phyloP scores from a whole-genome alignment of 1,284 basidiomycete species.

The Somion occarium region DNA sequence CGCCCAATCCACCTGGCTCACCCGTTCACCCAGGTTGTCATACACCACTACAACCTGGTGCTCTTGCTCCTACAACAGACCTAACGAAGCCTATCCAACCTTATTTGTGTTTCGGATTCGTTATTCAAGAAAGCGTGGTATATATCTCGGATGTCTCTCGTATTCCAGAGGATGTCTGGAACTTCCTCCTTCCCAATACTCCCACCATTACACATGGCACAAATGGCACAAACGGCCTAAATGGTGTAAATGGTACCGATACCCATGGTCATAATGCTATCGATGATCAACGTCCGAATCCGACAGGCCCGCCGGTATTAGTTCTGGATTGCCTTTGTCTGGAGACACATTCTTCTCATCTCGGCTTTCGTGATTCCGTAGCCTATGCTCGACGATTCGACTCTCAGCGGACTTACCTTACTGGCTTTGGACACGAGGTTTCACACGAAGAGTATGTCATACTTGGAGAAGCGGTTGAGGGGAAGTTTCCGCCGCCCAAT shows the following conservation, averaged over 20 bases:
- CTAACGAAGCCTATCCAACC: conserved; percentile 41
- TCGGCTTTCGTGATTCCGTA: conserved; percentile 60
- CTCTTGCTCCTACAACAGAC: conserved; percentile 9
- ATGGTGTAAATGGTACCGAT: neutral
- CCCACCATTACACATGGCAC: neutral
- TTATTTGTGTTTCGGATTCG: conserved; percentile 72
- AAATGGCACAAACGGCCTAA: neutral
- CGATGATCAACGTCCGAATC: conserved; percentile 19
- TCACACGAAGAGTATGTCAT: conserved; percentile 64
- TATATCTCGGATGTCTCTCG: conserved; percentile 75
- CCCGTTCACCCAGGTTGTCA: conserved; percentile 4
- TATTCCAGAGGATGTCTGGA: conserved; percentile 69
- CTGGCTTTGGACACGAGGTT: conserved; percentile 69
- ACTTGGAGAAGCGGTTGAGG: conserved; percentile 45
- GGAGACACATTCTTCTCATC: conserved; percentile 62
- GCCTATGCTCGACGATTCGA: conserved; percentile 47
- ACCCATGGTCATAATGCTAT: conserved; percentile 4
- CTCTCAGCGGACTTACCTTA: conserved; percentile 59
- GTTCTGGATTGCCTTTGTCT: conserved; percentile 72
- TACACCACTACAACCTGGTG: neutral
- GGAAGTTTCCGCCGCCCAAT: conserved; percentile 29
- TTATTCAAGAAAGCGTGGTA: conserved; percentile 55
- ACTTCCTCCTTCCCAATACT: conserved; percentile 33
- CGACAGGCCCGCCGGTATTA: conserved; percentile 41
- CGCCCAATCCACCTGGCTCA: conserved; percentile 32